These are phyloP conservation scores for Monilinia fructicola DNA, from an alignment of 2,329 filamentous ascomycete genomes.

Conservation along the genomic window DNA sequence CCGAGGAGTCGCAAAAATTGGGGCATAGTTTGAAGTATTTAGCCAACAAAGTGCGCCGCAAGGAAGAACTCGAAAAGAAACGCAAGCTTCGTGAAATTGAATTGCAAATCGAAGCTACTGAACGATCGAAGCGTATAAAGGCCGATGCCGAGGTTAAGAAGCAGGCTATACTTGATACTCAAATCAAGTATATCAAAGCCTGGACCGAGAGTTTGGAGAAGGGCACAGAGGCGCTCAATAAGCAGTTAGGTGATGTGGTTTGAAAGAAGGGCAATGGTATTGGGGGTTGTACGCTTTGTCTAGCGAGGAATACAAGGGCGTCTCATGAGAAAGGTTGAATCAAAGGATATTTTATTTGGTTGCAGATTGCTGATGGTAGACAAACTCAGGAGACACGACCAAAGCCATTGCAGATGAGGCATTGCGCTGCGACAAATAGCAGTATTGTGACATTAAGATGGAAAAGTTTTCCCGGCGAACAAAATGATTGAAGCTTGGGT, in stretches of 20 bases:
- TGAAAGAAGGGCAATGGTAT: slow-evolving; percentile 27
- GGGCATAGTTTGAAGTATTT: slow-evolving; percentile 52
- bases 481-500: not conserved
- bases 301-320: not conserved
- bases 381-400: slow-evolving; percentile 79
- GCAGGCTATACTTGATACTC: slow-evolving; percentile 28
- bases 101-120: slow-evolving; percentile 37
- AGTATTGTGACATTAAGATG: slow-evolving; percentile 1
- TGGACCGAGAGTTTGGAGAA: slow-evolving; percentile 33
- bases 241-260: slow-evolving; percentile 35
- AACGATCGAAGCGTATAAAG: slow-evolving; percentile 33
- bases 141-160: slow-evolving; percentile 26
- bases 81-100: slow-evolving; percentile 36
- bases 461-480: not conserved
- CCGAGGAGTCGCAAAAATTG: slow-evolving; percentile 39
- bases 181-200: slow-evolving; percentile 28
- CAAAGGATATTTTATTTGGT: slow-evolving; percentile 75
- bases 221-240: slow-evolving; percentile 37
- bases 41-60: slow-evolving; percentile 46
- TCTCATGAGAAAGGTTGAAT: not conserved
- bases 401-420: slow-evolving; percentile 86
- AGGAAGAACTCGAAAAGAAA: slow-evolving; percentile 40
- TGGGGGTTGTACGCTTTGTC: not conserved
- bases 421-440: slow-evolving; percentile 51
- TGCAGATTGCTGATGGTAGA: slow-evolving; percentile 76